Percentiles rank a stretch among this genome's conserved stretches.
phyloP scores from a whole-genome alignment of 192 early-diverging fungal genomes.

The Backusella tuberculispora region DNA sequence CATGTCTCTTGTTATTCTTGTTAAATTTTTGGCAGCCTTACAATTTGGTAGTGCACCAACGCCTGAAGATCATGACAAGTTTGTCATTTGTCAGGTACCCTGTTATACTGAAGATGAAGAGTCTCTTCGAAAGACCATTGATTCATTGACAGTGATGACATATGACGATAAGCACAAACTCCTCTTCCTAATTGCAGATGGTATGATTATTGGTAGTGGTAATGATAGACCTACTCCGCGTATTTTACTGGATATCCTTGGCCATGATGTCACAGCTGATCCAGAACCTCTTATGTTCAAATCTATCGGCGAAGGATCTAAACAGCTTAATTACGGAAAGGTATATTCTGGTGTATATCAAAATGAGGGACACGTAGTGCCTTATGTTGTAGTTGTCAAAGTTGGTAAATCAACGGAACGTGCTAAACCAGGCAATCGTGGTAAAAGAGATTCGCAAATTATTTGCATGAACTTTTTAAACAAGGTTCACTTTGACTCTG shows the following conservation, averaged over 20 bases:
- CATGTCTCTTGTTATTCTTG: conserved; percentile 74
- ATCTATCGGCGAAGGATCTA: conserved; percentile 76
- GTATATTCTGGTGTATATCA: conserved; percentile 84
- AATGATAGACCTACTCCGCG: conserved; percentile 84
- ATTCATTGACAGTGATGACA: conserved; percentile 67
- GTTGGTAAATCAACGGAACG: conserved; percentile 74
- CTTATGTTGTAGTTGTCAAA: conserved; percentile 82
- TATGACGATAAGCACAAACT: conserved; percentile 87
- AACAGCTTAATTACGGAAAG: conserved; percentile 82
- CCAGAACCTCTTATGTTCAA: conserved; percentile 74
- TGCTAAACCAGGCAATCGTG: conserved; percentile 79
- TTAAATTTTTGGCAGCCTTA: conserved; percentile 79
- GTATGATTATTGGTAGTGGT: conserved; percentile 81
- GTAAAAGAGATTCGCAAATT: conserved; percentile 88
- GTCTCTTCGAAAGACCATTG: conserved; percentile 73
- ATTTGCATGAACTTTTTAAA: conserved; percentile 83
- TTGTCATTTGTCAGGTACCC: conserved; percentile 80
- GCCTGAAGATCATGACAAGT: conserved; percentile 75
- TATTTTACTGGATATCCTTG: conserved; percentile 80
- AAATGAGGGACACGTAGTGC: conserved; percentile 72
- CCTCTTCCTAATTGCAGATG: conserved; percentile 77
- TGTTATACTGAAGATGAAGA: conserved; percentile 87
- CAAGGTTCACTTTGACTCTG: conserved; percentile 78
- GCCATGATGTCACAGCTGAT: conserved; percentile 53
- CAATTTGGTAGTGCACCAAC: conserved; percentile 67